phyloP scores from a whole-genome alignment of 2,329 filamentous ascomycete species.

The Trichophyton equinum region DNA sequence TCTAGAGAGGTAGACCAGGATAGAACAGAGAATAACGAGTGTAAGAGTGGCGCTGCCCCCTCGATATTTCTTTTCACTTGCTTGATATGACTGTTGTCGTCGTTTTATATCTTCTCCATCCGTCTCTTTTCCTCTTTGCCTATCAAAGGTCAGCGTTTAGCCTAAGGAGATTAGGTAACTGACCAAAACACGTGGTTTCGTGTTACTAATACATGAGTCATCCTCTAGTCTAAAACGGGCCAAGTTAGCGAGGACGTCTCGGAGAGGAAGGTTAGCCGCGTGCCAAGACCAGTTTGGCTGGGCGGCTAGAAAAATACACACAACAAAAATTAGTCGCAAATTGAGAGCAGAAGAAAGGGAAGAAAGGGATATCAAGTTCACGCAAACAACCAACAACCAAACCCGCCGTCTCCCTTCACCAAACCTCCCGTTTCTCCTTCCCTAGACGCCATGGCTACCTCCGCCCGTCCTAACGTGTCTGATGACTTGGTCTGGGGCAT shows the following conservation, averaged over 20 bases:
- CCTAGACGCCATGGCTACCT: constrained; percentile 29
- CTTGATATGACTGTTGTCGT: too few relatives aligned
- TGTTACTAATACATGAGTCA: background rate
- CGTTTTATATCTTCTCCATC: background rate
- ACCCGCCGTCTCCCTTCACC: constrained; percentile 17
- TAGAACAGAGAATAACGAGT: background rate
- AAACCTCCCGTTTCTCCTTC: constrained; percentile 11
- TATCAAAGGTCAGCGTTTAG: background rate
- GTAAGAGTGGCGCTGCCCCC: background rate
- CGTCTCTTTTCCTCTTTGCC: background rate
- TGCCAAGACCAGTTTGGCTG: background rate
- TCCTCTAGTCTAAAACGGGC: constrained; percentile 23
- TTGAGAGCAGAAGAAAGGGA: background rate
- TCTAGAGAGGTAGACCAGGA: background rate
- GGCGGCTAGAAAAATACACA: constrained; percentile 3
- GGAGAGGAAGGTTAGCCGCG: background rate
- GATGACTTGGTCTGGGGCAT: constrained; percentile 90
- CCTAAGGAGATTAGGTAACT: background rate
- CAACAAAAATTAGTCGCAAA: constrained; percentile 1
- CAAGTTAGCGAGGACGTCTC: constrained; percentile 26
- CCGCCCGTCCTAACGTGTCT: constrained; percentile 61
- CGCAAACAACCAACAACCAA: constrained; percentile 7
- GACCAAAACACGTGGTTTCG: background rate
- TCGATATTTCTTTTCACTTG: background rate
- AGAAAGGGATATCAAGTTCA: background rate